Evolutionary conservation across 345 rosid genomes (phyloP), one percentile per base, ranked within the genome.

Genomic region (Eucalyptus tenuipes): DNA sequence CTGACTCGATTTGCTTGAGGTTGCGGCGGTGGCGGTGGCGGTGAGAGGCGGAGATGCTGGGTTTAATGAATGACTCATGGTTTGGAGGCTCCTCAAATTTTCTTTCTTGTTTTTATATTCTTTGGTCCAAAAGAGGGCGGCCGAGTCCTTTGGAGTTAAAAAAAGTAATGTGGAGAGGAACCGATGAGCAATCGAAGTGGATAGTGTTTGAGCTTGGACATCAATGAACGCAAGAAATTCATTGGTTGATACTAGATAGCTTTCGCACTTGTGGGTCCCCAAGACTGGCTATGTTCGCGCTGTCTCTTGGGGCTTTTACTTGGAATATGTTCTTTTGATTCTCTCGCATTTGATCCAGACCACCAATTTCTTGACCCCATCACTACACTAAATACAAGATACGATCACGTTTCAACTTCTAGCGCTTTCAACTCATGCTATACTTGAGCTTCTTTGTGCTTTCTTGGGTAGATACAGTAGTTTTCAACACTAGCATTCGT

Each of bases 81-180:
- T 40, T 75, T 22, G 82, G 82, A 75, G 82, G 82, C 82, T 40
- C 2, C 82, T 20, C 82, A 40, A 37, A 52, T 6, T 50, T 50
- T 50, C 3, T 5, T 18, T 18, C 7, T 18, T 5, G 2, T 18
- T 33, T 61, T 29, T 7, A 1, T 29, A 0, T 64, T 7, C 10
- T 64, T 64, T n/a, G 75, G 81, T 71, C 8, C 45, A 40, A 12
- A 75, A 75, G 82, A 75, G 47, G 82, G 82, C 4, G 82, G 27
- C 47, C 82, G 27, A 20, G 27, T 40, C 27, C 1, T 20, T 20
- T 3, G 82, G 2, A 75, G 82, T 20, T 37, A 3, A 75, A 37
- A 37, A 40, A 8, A 27, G 27, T 40, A 37, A 40, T 22, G 82
- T 37, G 45, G 47, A 20, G 82, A 75, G 15, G 82, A 75, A 75